A percentile compares a stretch with the other conserved stretches of the same genome.
Conservation (phyloP, 176 grass and related monocot species). For the Aegilops longissima region DNA sequence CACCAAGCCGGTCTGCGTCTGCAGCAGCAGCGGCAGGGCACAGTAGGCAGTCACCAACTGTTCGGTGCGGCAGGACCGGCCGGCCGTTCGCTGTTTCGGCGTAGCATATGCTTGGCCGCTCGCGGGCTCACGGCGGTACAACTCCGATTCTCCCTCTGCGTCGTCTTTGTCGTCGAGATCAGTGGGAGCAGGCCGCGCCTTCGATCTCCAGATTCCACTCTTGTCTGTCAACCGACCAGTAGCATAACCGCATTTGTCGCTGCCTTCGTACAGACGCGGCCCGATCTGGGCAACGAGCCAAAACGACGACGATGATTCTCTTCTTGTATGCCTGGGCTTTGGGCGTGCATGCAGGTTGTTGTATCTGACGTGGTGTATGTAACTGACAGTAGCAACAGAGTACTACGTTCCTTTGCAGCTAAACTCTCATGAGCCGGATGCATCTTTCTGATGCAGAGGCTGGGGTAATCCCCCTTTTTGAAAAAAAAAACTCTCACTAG, state of each 20-base stretch:
- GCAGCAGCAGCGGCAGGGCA: neutral
- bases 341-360: neutral
- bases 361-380: too few species aligned
- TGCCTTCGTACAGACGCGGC: neutral
- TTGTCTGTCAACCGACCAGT: neutral
- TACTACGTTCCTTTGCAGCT: too few species aligned
- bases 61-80: neutral
- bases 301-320: neutral
- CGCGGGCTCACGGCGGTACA: neutral
- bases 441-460: too few species aligned
- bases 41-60: neutral
- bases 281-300: neutral
- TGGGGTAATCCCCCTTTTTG: too few species aligned
- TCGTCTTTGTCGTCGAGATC: neutral
- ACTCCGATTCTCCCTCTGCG: neutral
- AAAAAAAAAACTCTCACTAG: too few species aligned
- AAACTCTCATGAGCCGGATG: too few species aligned
- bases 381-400: too few species aligned
- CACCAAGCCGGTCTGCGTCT: neutral
- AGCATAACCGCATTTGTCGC: constrained; percentile 11
- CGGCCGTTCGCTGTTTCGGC: neutral
- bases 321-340: neutral
- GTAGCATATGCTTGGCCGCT: neutral
- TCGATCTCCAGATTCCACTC: neutral
- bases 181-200: neutral